Evolutionary conservation across 148 eudicot species (phyloP).

Genomic region (Spergularia marina): DNA sequence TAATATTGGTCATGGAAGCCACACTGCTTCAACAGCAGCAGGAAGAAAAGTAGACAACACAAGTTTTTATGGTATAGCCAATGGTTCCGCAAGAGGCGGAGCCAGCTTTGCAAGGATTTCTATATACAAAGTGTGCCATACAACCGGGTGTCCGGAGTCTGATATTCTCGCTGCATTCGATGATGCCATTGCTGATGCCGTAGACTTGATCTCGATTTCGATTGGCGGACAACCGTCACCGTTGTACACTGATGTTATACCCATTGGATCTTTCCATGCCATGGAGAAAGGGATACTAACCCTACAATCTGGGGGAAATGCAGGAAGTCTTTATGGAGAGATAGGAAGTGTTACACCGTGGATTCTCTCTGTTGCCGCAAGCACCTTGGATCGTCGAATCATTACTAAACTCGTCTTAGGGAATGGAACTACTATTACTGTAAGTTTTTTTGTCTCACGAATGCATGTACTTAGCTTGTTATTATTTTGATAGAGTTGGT

Average conservation of each 20-base stretch:
- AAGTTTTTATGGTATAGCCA: conserved; percentile 9
- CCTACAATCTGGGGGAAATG: conserved; percentile 11
- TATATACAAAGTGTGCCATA: conserved; percentile 2
- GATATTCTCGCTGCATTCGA: conserved; percentile 11
- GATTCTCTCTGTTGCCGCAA: conserved; percentile 11
- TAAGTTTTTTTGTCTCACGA: neutral
- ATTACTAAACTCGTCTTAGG: conserved; percentile 1
- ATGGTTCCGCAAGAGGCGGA: conserved; percentile 14
- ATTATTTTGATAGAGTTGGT: no score
- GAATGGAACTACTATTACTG: neutral
- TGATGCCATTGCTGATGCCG: conserved; percentile 20
- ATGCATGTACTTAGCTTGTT: no score
- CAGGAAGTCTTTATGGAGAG: neutral
- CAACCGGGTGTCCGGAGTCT: neutral
- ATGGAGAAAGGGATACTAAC: conserved; percentile 13
- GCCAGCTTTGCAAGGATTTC: conserved; percentile 9
- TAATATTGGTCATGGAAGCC: conserved; percentile 14
- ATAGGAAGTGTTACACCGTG: conserved; percentile 13
- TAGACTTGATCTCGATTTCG: conserved; percentile 10
- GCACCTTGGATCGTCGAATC: neutral
- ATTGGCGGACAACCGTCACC: neutral
- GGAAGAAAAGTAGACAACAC: neutral
- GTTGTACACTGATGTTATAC: neutral
- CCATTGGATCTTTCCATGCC: conserved; percentile 13
- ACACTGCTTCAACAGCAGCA: conserved; percentile 8